Base-by-base conservation (phyloP, 169 alveolate genomes). In the Theileria orientalis region DNA sequence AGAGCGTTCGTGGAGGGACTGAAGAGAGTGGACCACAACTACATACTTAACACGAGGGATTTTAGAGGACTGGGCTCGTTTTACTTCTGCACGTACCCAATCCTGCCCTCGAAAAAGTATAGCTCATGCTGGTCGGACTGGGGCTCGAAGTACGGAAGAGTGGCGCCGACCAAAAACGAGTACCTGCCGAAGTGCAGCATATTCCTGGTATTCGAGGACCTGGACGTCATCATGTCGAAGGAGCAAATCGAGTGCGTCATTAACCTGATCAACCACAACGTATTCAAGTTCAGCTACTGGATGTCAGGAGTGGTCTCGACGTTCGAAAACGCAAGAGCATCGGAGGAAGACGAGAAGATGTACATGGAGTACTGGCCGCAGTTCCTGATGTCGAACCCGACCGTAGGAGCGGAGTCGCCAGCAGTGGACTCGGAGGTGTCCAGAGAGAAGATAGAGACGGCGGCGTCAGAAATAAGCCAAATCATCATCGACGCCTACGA, bases 351-450 rank as follows among this genome's bases (percentile, higher is more conserved):
- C 56, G 83, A 79, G 47, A 42, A 42, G 19, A 1, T 63, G 51
- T 79, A 79, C 47, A 79, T 79, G 87, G 87, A 79, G 54, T 79
- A 71, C 13, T 79, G 87, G 87, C 87, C 87, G 44, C 87, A 79
- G 46, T 69, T 68, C 35, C 54, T 79, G 64, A 21, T 77, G 67
- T 63, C 64, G 49, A 78, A 59, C 37, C 66, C 66, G 42, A 56
- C 32, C 37, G 42, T 66, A 63, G 68, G 44, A 14, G 21, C 14
- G 13, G 57, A 62, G 5, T 6, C 14, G 3, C 11, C 61, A 21
- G 61, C 3, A 51, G 33, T 6, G 13, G 61, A 51, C 9, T 7
- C 44, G 16, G 44, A 37, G 5, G 44, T 7, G 44, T 5, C 5
- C 9, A 9, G 9, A 37, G 44, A 37, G 9, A 9, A 37, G 9